Conservation (phyloP, 2,329 filamentous ascomycete genomes). For the Sporothrix pallida region DNA sequence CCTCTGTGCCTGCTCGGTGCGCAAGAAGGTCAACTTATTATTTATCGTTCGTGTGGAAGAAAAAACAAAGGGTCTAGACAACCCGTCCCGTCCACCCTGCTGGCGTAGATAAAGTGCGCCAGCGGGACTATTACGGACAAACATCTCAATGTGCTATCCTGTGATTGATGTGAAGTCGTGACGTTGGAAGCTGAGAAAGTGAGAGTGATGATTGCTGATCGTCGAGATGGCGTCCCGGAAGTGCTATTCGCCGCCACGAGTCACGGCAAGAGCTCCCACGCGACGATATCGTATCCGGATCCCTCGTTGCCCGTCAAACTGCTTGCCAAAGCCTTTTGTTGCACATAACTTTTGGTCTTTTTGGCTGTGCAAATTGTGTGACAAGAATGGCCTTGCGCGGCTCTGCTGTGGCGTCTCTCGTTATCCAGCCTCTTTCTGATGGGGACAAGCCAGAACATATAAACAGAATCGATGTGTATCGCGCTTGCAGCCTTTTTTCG, state of each 20-base stretch:
- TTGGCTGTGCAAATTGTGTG: background rate
- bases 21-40: constrained; percentile 64
- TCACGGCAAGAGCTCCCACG: background rate
- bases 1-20: constrained; percentile 64
- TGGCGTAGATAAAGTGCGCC: constrained; percentile 61
- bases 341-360: background rate
- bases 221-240: background rate
- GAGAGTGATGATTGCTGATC: background rate
- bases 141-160: constrained; percentile 48
- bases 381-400: background rate
- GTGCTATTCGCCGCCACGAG: background rate
- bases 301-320: background rate
- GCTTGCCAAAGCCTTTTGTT: background rate
- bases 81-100: constrained; percentile 71
- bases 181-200: background rate
- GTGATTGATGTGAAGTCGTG: background rate
- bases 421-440: too few relatives aligned
- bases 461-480: background rate
- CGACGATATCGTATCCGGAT: background rate
- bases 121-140: constrained; percentile 69
- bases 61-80: constrained; percentile 68
- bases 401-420: background rate
- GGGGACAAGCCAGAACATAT: background rate
- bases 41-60: constrained; percentile 67
- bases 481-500: too few relatives aligned